Evolutionary conservation across 495 filamentous ascomycete species (phyloP).

Genomic region (Aspergillus incahuasiensis): DNA sequence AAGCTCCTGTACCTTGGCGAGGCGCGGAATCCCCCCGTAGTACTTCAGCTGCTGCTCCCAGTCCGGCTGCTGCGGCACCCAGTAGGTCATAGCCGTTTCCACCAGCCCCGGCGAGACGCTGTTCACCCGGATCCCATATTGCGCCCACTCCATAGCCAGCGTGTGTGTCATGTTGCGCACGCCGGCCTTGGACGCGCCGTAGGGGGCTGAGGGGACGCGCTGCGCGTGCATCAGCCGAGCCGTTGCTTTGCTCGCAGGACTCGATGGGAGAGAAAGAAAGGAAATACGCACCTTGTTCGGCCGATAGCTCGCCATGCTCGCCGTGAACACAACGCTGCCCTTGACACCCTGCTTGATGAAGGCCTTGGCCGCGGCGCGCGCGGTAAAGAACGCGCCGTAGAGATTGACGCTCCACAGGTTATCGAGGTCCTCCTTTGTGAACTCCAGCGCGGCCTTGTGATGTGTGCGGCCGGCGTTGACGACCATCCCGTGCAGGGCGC

Average conservation of each 20-base stretch:
- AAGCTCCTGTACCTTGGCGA: slow-evolving; percentile 37
- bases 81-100: slow-evolving; percentile 38
- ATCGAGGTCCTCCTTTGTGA: background rate
- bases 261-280: slow-evolving; percentile 7
- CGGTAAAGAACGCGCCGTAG: slow-evolving; percentile 33
- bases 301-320: slow-evolving; percentile 20
- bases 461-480: slow-evolving; percentile 3
- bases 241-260: no score
- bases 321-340: slow-evolving; percentile 26
- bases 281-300: slow-evolving; percentile 32
- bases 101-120: slow-evolving; percentile 37
- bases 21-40: slow-evolving; percentile 39
- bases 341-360: slow-evolving; percentile 25
- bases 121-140: slow-evolving; percentile 44
- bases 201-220: slow-evolving; percentile 32
- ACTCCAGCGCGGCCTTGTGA: slow-evolving; percentile 1
- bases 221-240: no score
- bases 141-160: slow-evolving; percentile 46
- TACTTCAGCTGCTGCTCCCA: slow-evolving; percentile 41
- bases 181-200: slow-evolving; percentile 32
- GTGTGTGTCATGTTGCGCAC: slow-evolving; percentile 39
- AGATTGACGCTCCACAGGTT: slow-evolving; percentile 21
- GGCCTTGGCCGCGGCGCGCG: slow-evolving; percentile 29
- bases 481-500: background rate
- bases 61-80: slow-evolving; percentile 35